Base-by-base conservation (phyloP, 164 flowering plant species). In the Houttuynia cordata region DNA sequence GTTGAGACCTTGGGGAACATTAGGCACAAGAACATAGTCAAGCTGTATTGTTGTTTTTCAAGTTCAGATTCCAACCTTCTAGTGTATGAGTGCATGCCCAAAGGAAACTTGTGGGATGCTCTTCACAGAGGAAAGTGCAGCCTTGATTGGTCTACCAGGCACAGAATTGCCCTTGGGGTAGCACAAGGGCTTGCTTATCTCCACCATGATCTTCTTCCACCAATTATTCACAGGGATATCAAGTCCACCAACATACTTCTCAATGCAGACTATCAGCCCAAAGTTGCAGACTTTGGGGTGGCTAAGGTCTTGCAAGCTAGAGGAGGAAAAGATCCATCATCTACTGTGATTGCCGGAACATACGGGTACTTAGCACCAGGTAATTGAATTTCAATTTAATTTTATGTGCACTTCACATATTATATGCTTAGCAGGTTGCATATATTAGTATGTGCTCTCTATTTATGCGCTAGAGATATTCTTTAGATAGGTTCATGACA, bases 281-380 rank as follows among this genome's bases (percentile, higher is more conserved):
- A 90, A 67, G 97, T 93, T 17, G 97, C 99, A 39, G 99, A 93
- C 64, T 93, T 93, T 62, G 99, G 99, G 41, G 82, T 93, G 12
- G 97, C 97, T 61, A 93, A 93, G 73, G 93, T 93, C 53, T 66
- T 93, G 72, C 92, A 81, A 67, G 91, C 91, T 37, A 75, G 80
- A 73, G 82, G 80, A 50, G 84, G 88, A 24, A 83, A 79, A 65
- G 97, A 90, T 41, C 83, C 91, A 41, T 80, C 81, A 54, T 79
- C 91, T 0, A 86, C 91, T 14, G 77, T 75, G 34, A 68, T 90
- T 63, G 99, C 96, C 13, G 99, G 99, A 39, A 90, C 99, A 10
- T 93, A 85, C 56, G 97, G 99, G 14, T 93, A 93, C 77, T 56
- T 93, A 67, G 99, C 97, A 30, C 99, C 99, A 70, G 99, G 99